Conservation (phyloP, 371 early-diverging fungal genomes). For the Rhizopus microsporus region DNA sequence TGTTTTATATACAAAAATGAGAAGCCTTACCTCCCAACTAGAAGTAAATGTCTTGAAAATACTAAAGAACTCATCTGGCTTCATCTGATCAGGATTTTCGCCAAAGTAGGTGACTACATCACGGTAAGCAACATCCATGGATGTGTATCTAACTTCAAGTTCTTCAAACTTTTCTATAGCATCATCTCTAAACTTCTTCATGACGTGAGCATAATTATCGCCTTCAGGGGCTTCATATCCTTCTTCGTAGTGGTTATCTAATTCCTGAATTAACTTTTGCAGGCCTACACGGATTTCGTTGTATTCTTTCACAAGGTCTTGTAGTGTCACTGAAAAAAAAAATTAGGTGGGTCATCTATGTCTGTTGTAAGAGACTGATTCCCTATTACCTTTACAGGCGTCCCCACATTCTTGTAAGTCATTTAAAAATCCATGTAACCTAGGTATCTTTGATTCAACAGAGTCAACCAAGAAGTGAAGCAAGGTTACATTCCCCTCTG, state of each 20-base stretch:
- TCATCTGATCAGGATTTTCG: constrained; percentile 71
- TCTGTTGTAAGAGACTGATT: neutral
- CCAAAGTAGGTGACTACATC: constrained; percentile 58
- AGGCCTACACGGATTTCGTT: constrained; percentile 59
- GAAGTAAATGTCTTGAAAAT: constrained; percentile 66
- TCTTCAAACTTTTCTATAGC: constrained; percentile 44
- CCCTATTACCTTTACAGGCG: constrained; percentile 73
- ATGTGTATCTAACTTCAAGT: constrained; percentile 43
- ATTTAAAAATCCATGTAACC: constrained; percentile 62
- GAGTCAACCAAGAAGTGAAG: constrained; percentile 79
- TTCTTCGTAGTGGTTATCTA: constrained; percentile 48
- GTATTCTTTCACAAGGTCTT: constrained; percentile 57
- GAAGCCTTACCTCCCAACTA: neutral
- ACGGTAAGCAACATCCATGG: constrained; percentile 52
- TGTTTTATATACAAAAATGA: neutral
- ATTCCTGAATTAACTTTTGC: constrained; percentile 49
- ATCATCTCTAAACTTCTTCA: constrained; percentile 45
- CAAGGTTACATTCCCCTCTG: constrained; percentile 70
- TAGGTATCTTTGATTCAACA: constrained; percentile 69
- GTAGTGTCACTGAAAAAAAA: constrained; percentile 46
- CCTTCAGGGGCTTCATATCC: constrained; percentile 36
- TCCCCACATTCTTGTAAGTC: constrained; percentile 73
- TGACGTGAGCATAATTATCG: constrained; percentile 36
- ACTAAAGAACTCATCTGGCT: constrained; percentile 84
- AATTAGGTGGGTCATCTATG: neutral